Evolutionary conservation across 2,329 filamentous ascomycete species (phyloP), one percentile per base, ranked within the genome.

Genomic region (Trichophaea hybrida): DNA sequence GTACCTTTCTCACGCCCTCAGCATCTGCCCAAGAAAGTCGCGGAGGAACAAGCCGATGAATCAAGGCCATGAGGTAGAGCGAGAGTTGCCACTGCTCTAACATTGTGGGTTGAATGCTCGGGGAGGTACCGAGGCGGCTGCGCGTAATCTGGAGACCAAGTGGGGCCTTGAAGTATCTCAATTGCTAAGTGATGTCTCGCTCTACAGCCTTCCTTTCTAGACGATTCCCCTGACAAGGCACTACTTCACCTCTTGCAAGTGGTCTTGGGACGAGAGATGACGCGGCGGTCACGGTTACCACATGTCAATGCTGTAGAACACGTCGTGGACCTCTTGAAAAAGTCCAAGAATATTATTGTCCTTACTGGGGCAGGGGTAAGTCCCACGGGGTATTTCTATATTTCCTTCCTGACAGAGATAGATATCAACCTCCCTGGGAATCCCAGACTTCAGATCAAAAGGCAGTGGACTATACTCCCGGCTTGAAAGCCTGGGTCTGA

Each of bases 371-470:
- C 93, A 15, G 93, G 93, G 66, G 75, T 77, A 73, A 65, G 75
- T 69, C 38, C 35, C n/a, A 13, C 2, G 32, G n/a, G 17, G 12
- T 13, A 32, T 8, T 31, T 7, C 6, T 12, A 37, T 4, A 40
- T 32, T n/a, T 44, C 24, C 13, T n/a, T 38, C 43, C 58, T 33
- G 60, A 8, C 8, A 50, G 34, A 15, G 50, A 24, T 63, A 77
- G 73, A 97, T 98, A 67, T 96, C 90, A 32, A 98, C 93, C 0
- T 95, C 88, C 55, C 81, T 98, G 17, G 93, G 93, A 62, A 97
- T 98, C 61, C 93, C 93, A 4, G 93, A 98, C 72, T 98, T 98
- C 70, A 84, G 93, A 66, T 96, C 90, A 56, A 93, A 93, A 72
- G 86, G 88, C 69, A 94, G 84, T 1, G 91, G 91, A 54, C 84